Percentiles rank a stretch among this genome's conserved stretches.
phyloP scores from a whole-genome alignment of 352 stramenopile genomes.

The Pythium dissotocum region DNA sequence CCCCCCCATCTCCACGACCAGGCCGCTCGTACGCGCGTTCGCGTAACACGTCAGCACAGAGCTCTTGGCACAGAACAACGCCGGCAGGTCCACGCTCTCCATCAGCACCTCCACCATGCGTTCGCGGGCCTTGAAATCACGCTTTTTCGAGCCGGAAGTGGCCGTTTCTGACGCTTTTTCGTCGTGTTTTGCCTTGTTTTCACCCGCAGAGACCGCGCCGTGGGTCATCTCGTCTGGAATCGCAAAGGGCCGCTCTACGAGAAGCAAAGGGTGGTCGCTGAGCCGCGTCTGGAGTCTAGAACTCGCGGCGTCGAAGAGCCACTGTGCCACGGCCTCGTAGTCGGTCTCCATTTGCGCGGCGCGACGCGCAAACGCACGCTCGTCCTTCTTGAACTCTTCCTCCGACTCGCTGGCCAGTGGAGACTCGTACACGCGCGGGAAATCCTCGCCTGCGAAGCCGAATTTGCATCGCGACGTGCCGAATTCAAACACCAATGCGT shows the following conservation, averaged over 20 bases:
- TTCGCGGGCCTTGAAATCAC: conserved; percentile 51
- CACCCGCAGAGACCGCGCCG: conserved; percentile 2
- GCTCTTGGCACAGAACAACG: conserved; percentile 83
- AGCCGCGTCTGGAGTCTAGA: conserved; percentile 50
- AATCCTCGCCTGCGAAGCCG: conserved; percentile 88
- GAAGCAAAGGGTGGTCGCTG: conserved; percentile 64
- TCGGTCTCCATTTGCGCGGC: conserved; percentile 60
- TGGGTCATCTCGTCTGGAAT: conserved; percentile 44
- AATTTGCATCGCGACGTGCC: conserved; percentile 76
- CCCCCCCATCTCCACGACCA: conserved; percentile 80
- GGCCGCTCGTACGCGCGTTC: conserved; percentile 75
- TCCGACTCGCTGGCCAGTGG: conserved; percentile 18
- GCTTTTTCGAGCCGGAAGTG: conserved; percentile 42
- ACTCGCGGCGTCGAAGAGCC: conserved; percentile 61
- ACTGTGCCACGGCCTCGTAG: conserved; percentile 60
- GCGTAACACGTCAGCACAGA: conserved; percentile 82
- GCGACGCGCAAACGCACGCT: conserved; percentile 19
- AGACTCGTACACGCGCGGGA: conserved; percentile 71
- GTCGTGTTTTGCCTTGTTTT: conserved; percentile 19
- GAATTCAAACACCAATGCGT: conserved; percentile 81
- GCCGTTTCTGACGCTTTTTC: conserved; percentile 16
- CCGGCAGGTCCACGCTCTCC: conserved; percentile 71
- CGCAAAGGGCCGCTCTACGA: conserved; percentile 67
- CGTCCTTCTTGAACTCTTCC: conserved; percentile 26
- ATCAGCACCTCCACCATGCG: conserved; percentile 82